phyloP scores from a whole-genome alignment of 2,329 filamentous ascomycete genomes.

The Trichoderma sp. region DNA sequence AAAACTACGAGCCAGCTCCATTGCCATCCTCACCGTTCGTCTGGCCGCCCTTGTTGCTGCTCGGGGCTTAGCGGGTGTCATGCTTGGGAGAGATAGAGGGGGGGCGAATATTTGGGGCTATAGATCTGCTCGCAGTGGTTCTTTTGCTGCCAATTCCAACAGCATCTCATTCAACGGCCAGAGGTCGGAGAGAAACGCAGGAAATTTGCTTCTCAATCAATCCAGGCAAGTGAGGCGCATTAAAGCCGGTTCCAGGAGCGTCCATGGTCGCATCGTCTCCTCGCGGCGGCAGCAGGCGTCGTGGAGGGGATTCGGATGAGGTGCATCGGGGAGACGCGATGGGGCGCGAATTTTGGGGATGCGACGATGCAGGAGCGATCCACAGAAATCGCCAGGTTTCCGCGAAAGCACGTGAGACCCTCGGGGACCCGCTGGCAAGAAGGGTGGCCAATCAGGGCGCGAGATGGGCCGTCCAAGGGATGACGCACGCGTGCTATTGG shows the following conservation, averaged over 20 bases:
- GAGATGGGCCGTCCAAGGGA: slow-evolving; percentile 2
- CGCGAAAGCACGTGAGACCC: slow-evolving; percentile 50
- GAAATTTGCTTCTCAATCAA: slow-evolving; percentile 32
- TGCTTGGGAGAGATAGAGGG: slow-evolving; percentile 25
- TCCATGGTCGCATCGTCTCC: slow-evolving; percentile 38
- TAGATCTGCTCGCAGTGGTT: slow-evolving; percentile 4
- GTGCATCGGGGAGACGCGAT: slow-evolving; percentile 49
- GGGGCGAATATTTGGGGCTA: slow-evolving; percentile 30
- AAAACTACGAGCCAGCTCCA: slow-evolving; percentile 8
- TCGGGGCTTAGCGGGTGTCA: slow-evolving; percentile 31
- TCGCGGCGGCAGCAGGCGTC: slow-evolving; percentile 30
- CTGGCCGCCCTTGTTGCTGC: slow-evolving; percentile 21
- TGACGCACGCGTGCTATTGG: slow-evolving; percentile 18
- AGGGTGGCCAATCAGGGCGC: slow-evolving; percentile 4
- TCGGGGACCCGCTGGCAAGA: background rate
- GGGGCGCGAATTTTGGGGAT: slow-evolving; percentile 45
- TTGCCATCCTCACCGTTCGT: slow-evolving; percentile 25
- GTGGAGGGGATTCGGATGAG: slow-evolving; percentile 45
- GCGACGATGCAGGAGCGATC: slow-evolving; percentile 35
- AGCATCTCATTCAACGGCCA: slow-evolving; percentile 31
- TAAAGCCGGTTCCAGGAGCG: slow-evolving; percentile 20
- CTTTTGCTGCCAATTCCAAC: background rate
- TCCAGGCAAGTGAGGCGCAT: slow-evolving; percentile 20
- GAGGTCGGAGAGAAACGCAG: slow-evolving; percentile 30
- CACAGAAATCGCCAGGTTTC: slow-evolving; percentile 43